A percentile compares a stretch with the other conserved stretches of the same genome.
phyloP scores from a whole-genome alignment of 2,329 filamentous ascomycete species.

The Aureobasidium sp. region DNA sequence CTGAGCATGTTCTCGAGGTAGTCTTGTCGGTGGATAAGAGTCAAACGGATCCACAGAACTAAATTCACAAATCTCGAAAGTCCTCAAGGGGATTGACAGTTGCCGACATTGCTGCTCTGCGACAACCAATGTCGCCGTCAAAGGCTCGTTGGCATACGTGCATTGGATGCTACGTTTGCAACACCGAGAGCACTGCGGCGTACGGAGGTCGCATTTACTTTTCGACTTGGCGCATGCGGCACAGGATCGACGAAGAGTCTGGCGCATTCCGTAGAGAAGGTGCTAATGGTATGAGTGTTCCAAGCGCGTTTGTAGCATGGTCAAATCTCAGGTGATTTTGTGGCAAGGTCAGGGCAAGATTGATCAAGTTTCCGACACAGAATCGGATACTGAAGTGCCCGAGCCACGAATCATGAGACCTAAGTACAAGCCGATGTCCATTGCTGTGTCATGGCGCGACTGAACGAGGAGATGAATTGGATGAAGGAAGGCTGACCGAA shows the following conservation, averaged over 20 bases:
- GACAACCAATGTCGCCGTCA: not conserved
- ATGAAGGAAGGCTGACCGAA: not conserved
- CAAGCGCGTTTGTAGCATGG: not conserved
- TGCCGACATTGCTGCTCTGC: not conserved
- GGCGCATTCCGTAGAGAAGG: not conserved
- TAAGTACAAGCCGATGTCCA: no score
- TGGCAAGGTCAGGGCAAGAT: no score
- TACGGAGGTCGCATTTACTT: not conserved
- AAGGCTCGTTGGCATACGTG: conserved; percentile 1
- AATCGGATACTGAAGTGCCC: no score
- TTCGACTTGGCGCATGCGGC: conserved; percentile 7
- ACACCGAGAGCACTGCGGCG: not conserved
- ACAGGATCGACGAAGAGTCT: conserved; percentile 1
- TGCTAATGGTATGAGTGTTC: not conserved
- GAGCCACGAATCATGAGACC: no score
- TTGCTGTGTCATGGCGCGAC: no score
- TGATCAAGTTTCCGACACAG: no score
- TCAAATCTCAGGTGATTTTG: not conserved
- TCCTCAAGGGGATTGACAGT: no score
- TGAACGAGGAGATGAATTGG: not conserved
- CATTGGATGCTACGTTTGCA: not conserved
- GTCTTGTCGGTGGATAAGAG: conserved; percentile 3
- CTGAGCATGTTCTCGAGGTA: not conserved
- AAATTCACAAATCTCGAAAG: not conserved
- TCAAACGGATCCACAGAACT: conserved; percentile 3